Evolutionary conservation across 306 rosid species (phyloP).

Genomic region (Vigna angularis): DNA sequence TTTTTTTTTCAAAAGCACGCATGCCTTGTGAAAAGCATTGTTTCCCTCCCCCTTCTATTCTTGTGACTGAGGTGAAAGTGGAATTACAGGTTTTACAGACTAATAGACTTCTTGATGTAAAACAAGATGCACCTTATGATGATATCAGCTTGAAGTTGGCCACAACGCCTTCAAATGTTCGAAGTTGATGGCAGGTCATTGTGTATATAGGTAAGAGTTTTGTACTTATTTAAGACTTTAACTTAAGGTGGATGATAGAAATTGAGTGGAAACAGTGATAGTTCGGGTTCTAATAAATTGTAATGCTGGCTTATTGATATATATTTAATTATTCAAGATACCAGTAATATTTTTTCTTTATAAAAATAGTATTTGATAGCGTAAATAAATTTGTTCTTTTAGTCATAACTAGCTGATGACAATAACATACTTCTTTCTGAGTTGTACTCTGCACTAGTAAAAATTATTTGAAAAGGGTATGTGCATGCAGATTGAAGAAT

Average conservation of each 20-base stretch:
- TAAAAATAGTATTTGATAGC: too few relatives aligned
- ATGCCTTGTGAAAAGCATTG: not conserved
- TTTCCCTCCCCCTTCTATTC: not conserved
- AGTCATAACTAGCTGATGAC: not conserved
- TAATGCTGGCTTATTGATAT: not conserved
- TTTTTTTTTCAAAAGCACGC: not conserved
- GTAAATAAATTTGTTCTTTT: not conserved
- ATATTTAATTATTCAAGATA: too few relatives aligned
- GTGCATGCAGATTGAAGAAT: not conserved
- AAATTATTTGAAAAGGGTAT: not conserved
- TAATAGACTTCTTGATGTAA: conserved; percentile 61
- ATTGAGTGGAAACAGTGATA: not conserved
- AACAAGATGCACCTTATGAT: conserved; percentile 77
- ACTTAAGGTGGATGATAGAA: not conserved
- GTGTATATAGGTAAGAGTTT: conserved; percentile 55
- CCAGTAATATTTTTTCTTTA: too few relatives aligned
- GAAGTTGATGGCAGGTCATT: conserved; percentile 46
- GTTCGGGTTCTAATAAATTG: not conserved
- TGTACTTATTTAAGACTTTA: not conserved
- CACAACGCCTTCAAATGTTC: conserved; percentile 26
- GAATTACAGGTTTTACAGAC: conserved; percentile 75
- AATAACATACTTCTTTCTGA: not conserved
- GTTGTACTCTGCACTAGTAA: not conserved
- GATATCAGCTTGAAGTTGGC: conserved; percentile 73
- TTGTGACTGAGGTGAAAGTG: conserved; percentile 37